Base-by-base conservation (phyloP, 2,329 filamentous ascomycete species). In the Aspergillus novoparasiticus region DNA sequence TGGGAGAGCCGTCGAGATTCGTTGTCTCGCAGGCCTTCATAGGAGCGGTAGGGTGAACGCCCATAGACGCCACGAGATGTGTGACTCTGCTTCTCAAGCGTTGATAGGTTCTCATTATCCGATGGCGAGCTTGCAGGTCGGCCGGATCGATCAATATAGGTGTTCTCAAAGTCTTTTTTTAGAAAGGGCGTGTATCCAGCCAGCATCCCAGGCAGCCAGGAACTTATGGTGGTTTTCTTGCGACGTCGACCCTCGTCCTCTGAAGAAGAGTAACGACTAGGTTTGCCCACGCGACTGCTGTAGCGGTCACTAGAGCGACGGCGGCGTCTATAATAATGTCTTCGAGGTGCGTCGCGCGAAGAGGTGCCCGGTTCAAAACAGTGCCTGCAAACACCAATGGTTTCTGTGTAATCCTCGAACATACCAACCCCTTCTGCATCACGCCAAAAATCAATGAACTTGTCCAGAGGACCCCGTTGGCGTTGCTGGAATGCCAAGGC, bases 361-460 rank as follows among this genome's bases (percentile, higher is more conserved):
- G 80, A 83, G 19, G 84, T 85, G 10, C 83, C 81, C 8, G 87
- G 87, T 64, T 89, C 86, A 69, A 90, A 90, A 72, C 87, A 90
- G 68, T 87, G 80, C 66, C 84, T 87, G 77, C 87, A 90, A 2
- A 89, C 84, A 26, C 87, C 87, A 68, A 89, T 89, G 63, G 85
- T 84, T 74, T 90, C 86, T 1, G 87, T 89, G 69, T 90, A 90
- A 71, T 89, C 87, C 73, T 90, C 87, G 78, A 88, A 89, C 71
- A 85, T 84, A 21, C 82, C 83, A 0, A 89, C 86, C n/a, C 87
- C 87, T 65, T 89, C 86, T 1, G 86, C 82, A 65, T 86, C 87
- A 71, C 82, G 87, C 85, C 84, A 89, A 80, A 84, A 89, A 69
- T 86, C 85, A 45, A 86, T 80, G 34, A 88, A 80, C 57, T 80